A percentile compares a stretch with the other conserved stretches of the same genome.
phyloP scores from a whole-genome alignment of 192 early-diverging fungal species.

The Podila verticillata region DNA sequence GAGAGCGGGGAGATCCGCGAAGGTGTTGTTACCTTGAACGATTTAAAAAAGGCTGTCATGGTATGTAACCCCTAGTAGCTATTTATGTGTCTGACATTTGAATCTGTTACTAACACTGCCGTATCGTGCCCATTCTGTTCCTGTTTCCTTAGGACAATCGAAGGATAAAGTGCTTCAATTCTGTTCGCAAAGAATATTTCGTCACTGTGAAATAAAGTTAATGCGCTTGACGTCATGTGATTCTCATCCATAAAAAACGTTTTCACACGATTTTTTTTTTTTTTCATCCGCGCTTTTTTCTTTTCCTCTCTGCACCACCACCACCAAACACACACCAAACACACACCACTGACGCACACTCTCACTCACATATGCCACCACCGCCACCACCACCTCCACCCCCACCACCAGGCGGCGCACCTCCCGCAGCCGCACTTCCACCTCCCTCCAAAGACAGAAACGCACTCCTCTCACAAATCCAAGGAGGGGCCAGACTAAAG shows the following conservation, averaged over 20 bases:
- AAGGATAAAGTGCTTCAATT: slow-evolving; percentile 66
- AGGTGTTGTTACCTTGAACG: slow-evolving; percentile 53
- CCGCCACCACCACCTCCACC: slow-evolving; percentile 55
- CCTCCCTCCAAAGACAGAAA: slow-evolving; percentile 51
- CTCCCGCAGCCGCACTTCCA: slow-evolving; percentile 19
- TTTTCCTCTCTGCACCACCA: too few species aligned
- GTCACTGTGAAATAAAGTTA: slow-evolving; percentile 24
- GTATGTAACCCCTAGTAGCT: slow-evolving; percentile 21
- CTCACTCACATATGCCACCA: slow-evolving; percentile 49
- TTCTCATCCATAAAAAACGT: too few species aligned
- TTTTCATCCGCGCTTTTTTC: too few species aligned
- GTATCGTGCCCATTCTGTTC: not conserved
- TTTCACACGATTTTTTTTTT: too few species aligned
- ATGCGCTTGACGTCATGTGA: too few species aligned
- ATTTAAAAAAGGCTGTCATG: slow-evolving; percentile 54
- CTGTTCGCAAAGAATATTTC: slow-evolving; percentile 58
- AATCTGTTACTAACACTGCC: not conserved
- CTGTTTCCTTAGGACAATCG: slow-evolving; percentile 42
- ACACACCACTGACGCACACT: too few species aligned
- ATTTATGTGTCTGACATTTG: not conserved
- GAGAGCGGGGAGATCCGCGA: slow-evolving; percentile 46
- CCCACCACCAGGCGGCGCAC: slow-evolving; percentile 46
- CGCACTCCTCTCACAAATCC: slow-evolving; percentile 78
- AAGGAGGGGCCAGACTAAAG: slow-evolving; percentile 72
- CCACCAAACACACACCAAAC: too few species aligned